These are phyloP conservation scores for Ophiostoma pallidulum DNA, from an alignment of 2,329 filamentous ascomycete genomes.

Conservation along the genomic window DNA sequence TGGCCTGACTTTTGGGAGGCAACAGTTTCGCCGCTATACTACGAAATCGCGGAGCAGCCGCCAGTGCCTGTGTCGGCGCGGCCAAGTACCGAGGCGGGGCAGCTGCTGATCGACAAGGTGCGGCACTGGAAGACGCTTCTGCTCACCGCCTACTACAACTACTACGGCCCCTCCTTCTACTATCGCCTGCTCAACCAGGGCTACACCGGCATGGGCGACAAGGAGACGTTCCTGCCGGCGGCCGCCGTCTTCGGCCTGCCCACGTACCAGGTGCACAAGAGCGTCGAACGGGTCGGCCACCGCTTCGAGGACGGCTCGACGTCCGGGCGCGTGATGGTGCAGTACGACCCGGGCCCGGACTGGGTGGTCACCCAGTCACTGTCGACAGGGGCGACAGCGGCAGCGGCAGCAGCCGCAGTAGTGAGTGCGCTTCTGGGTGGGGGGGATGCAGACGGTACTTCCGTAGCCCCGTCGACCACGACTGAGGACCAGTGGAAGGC, in stretches of 20 bases:
- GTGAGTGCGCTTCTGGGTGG: too few relatives aligned
- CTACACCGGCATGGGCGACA: slow-evolving; percentile 35
- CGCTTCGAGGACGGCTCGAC: slow-evolving; percentile 21
- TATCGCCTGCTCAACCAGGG: slow-evolving; percentile 39
- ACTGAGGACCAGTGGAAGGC: slow-evolving; percentile 4
- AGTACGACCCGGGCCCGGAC: slow-evolving; percentile 24
- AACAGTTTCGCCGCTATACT: slow-evolving; percentile 34
- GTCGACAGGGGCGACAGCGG: too few relatives aligned
- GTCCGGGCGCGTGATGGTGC: slow-evolving; percentile 20
- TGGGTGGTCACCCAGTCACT: slow-evolving; percentile 12
- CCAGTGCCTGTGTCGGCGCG: slow-evolving; percentile 24
- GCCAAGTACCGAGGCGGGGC: slow-evolving; percentile 36
- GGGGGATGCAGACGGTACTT: too few relatives aligned
- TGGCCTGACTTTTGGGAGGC: slow-evolving; percentile 48
- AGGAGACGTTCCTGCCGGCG: slow-evolving; percentile 38
- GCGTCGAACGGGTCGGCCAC: slow-evolving; percentile 25
- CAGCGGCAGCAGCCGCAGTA: too few relatives aligned
- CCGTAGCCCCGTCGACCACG: not conserved
- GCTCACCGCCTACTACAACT: slow-evolving; percentile 45
- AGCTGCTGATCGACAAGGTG: slow-evolving; percentile 38
- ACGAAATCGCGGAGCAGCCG: slow-evolving; percentile 29
- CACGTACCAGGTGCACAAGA: slow-evolving; percentile 30
- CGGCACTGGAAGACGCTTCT: slow-evolving; percentile 37
- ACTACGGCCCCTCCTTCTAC: slow-evolving; percentile 41
- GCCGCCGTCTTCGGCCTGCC: slow-evolving; percentile 30